Percentiles rank a stretch among this genome's conserved stretches.
Evolutionary conservation across 2,329 filamentous ascomycete species (phyloP).

Genomic region (Tolypocladium ovalisporum): DNA sequence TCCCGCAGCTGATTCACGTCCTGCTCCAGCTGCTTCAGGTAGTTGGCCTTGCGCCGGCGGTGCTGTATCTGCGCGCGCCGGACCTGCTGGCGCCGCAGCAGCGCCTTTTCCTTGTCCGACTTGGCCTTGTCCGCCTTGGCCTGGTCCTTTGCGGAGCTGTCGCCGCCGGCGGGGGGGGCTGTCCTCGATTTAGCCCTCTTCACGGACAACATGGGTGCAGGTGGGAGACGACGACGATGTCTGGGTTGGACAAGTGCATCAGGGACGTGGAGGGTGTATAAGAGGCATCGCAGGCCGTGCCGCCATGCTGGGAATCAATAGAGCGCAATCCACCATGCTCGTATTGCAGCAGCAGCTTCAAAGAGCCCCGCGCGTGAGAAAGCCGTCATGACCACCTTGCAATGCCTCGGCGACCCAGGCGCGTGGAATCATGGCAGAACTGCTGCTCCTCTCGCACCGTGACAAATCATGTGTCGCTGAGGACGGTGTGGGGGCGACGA

Average conservation of each 20-base stretch:
- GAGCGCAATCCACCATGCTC: not conserved
- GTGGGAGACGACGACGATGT: not conserved
- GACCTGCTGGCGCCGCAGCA: slow-evolving; percentile 39
- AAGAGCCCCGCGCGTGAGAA: not conserved
- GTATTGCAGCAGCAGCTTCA: not conserved
- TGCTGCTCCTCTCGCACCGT: not conserved
- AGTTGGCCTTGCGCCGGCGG: slow-evolving; percentile 44
- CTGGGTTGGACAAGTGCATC: not conserved
- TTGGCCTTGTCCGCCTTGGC: slow-evolving; percentile 2
- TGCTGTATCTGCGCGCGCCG: slow-evolving; percentile 43
- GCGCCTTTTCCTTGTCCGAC: slow-evolving; percentile 27
- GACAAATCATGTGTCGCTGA: not conserved
- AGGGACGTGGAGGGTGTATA: not conserved
- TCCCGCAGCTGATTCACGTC: slow-evolving; percentile 37
- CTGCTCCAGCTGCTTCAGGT: slow-evolving; percentile 41
- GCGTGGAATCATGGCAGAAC: not conserved
- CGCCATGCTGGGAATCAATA: not conserved
- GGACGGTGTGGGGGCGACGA: not conserved
- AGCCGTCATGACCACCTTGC: not conserved
- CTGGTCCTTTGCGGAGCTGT: slow-evolving; percentile 1
- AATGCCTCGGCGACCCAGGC: not conserved
- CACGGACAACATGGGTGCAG: not conserved
- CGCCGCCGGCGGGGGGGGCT: not conserved
- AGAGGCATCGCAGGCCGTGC: not conserved
- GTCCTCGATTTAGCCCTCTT: not conserved